Evolutionary conservation across 2,329 filamentous ascomycete genomes (phyloP), one percentile per base, ranked within the genome.

Genomic region (Byssoonygena ceratinophila): DNA sequence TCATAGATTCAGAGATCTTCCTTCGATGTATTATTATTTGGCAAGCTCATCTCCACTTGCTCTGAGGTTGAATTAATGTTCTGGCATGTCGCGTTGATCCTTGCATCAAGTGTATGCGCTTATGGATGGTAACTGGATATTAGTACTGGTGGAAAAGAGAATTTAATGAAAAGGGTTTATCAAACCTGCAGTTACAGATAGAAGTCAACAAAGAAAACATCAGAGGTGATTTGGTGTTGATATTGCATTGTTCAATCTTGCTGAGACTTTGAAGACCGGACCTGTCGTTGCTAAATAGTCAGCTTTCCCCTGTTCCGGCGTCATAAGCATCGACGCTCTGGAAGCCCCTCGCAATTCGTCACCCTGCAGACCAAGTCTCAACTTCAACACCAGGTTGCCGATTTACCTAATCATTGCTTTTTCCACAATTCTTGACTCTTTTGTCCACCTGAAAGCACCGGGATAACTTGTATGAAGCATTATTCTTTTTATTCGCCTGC

Each of bases 41-140:
- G 20, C 49, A 39, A 27, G 37, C 20, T 14, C 37, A 48, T 53
- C 51, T 53, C 51, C 51, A 53, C 51, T 53, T 49, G 27, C 44
- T 46, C 23, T 31, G 50, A 47, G 43, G 49, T 45, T 51, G 49
- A 51, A 45, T 27, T 51, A 51, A 51, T 51, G 49, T 51, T 51
- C 40, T 45, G 49, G 32, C 27, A 29, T 45, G 25, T 25, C 9
- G 49, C 49, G 29, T 51, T 45, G 49, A 45, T 29, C 49, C 49
- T 51, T 51, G 49, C 49, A 44, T 16, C 49, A 27, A n/a, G 31
- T 45, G 49, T 40, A 45, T 51, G 49, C 49, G 40, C 40, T 45
- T 51, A 45, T 45, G 41, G 37, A 51, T 51, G 40, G 31, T n/a
- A 45, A 16, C 43, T n/a, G 12, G 18, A 45, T 45, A 45, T 25